A percentile compares a stretch with the other conserved stretches of the same genome.
phyloP scores from a whole-genome alignment of 2,329 filamentous ascomycete species.

The Nemania bipapillata region DNA sequence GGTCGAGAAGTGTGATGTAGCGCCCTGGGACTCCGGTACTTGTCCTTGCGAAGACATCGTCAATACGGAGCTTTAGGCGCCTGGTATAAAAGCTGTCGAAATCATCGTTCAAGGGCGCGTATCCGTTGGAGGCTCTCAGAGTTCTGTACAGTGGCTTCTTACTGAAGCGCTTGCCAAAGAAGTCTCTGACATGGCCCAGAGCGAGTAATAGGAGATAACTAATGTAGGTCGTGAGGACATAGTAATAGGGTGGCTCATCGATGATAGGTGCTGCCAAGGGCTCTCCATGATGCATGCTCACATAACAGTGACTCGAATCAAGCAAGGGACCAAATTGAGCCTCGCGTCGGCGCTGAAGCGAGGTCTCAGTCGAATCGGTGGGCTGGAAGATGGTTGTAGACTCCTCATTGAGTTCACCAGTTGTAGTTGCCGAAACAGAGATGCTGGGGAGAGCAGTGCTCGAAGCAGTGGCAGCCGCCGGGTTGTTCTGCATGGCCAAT shows the following conservation, averaged over 20 bases:
- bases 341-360: constrained; percentile 78
- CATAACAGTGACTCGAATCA: constrained; percentile 84
- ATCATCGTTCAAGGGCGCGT: constrained; percentile 94
- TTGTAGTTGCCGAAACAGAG: constrained; percentile 86
- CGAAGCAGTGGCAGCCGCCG: constrained; percentile 74
- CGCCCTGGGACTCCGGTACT: constrained; percentile 93
- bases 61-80: constrained; percentile 90
- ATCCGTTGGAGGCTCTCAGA: constrained; percentile 84
- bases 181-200: constrained; percentile 94
- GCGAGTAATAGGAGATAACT: constrained; percentile 96
- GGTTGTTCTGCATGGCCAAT: constrained; percentile 69
- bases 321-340: constrained; percentile 91
- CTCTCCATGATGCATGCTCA: constrained; percentile 85
- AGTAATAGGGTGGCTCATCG: constrained; percentile 97
- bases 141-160: constrained; percentile 83
- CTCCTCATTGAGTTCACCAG: constrained; percentile 78
- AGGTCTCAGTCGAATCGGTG: constrained; percentile 83
- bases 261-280: constrained; percentile 85
- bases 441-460: constrained; percentile 87
- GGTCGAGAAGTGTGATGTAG: constrained; percentile 91
- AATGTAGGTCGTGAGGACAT: constrained; percentile 96
- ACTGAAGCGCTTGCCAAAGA: constrained; percentile 95
- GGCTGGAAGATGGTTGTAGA: constrained; percentile 86
- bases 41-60: constrained; percentile 94
- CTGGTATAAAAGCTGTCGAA: constrained; percentile 99